Evolutionary conservation across 1,284 basidiomycete species (phyloP).

Genomic region (Leccinum angustisporum): DNA sequence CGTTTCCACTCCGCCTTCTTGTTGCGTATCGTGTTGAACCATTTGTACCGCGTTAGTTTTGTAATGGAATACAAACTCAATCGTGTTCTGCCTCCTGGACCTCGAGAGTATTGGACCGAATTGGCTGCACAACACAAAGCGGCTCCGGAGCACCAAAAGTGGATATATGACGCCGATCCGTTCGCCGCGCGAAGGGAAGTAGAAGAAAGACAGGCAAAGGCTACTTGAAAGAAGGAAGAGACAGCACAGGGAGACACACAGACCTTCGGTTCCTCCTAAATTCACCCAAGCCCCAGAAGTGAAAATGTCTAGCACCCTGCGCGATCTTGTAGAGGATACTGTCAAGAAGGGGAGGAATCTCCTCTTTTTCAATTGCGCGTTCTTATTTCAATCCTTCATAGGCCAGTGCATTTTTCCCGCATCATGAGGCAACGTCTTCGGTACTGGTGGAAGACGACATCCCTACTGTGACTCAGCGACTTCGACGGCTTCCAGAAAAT

Average conservation of each 20-base stretch:
- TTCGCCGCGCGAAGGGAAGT: conserved; percentile 74
- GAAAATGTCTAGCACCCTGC: conserved; percentile 74
- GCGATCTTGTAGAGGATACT: conserved; percentile 81
- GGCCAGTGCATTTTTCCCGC: conserved; percentile 54
- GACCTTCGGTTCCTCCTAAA: conserved; percentile 37
- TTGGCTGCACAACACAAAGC: conserved; percentile 71
- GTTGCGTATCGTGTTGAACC: conserved; percentile 11
- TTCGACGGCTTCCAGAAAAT: conserved; percentile 53
- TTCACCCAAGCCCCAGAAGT: conserved; percentile 80
- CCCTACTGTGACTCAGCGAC: conserved; percentile 42
- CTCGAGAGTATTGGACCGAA: conserved; percentile 82
- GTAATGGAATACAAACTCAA: conserved; percentile 76
- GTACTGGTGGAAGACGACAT: conserved; percentile 49
- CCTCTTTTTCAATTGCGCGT: not conserved
- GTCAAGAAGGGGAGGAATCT: conserved; percentile 66
- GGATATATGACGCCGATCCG: conserved; percentile 87
- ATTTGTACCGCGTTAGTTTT: conserved; percentile 52
- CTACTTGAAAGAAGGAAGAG: conserved; percentile 44
- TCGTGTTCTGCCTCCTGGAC: conserved; percentile 75
- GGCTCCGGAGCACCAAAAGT: conserved; percentile 68
- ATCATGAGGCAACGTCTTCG: conserved; percentile 45
- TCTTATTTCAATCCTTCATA: conserved; percentile 25
- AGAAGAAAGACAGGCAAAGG: conserved; percentile 61
- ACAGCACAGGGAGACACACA: conserved; percentile 18
- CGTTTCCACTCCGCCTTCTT: not conserved